phyloP scores from a whole-genome alignment of 352 stramenopile species.

The Pythium apleroticum region DNA sequence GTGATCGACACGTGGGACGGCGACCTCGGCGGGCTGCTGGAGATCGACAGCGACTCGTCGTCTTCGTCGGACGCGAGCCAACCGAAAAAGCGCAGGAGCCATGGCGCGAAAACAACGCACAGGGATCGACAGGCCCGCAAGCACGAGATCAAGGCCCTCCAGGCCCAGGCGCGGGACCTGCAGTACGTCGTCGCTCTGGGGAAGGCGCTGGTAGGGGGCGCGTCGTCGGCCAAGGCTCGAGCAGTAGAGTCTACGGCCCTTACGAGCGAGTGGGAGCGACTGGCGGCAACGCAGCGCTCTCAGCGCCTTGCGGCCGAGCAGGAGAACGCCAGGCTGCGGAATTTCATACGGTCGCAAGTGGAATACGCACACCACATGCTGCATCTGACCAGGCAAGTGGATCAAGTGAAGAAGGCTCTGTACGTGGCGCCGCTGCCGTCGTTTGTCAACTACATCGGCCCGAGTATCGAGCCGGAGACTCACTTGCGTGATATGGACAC shows the following conservation, averaged over 20 bases:
- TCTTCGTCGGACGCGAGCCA: background rate
- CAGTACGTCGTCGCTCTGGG: background rate
- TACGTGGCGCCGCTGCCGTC: background rate
- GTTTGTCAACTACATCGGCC: background rate
- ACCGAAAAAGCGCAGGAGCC: background rate
- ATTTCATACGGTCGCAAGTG: background rate
- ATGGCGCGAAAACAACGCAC: background rate
- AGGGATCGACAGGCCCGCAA: background rate
- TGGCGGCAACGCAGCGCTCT: background rate
- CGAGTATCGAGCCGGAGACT: background rate
- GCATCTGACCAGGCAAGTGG: background rate
- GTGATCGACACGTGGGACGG: background rate
- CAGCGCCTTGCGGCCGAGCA: background rate
- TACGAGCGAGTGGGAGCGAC: background rate
- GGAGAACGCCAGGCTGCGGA: background rate
- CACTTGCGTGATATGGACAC: background rate
- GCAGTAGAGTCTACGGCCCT: background rate
- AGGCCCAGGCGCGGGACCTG: background rate
- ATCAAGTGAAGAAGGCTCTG: background rate
- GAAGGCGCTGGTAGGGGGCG: background rate
- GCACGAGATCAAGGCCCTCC: background rate
- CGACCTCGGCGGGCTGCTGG: background rate
- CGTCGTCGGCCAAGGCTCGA: background rate
- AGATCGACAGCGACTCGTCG: background rate
- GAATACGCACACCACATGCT: background rate